Evolutionary conservation across 2,329 filamentous ascomycete genomes (phyloP), one percentile per base, ranked within the genome.

Genomic region (Fusarium penzigii): DNA sequence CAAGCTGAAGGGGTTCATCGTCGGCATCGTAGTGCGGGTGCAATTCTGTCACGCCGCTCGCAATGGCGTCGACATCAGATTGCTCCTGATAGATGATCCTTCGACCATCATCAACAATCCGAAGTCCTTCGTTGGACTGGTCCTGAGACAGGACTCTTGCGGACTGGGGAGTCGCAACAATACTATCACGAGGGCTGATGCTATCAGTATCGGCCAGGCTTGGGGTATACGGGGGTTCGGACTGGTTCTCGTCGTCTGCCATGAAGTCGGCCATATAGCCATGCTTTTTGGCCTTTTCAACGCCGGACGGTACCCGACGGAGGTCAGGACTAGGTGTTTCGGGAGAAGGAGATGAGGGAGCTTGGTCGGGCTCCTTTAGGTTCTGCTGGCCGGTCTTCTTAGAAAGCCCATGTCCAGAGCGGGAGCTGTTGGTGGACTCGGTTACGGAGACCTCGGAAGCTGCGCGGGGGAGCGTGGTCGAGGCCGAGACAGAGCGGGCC

Each of bases 141-240:
- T 59, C 59, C 29, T 62, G 60, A 42, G 57, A 39, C 29, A 46
- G 40, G 7, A 44, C 46, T 43, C 64, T 54, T n/a, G 47, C 40
- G 41, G 63, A 64, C 42, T 57, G 46, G 14, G 62, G 64, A 17
- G 64, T 66, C 42, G 55, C 62, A 45, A 63, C 25, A 25, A 65
- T 40, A 55, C 62, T 67, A 20, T 67, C 65, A 53, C 58, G 65
- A 25, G 58, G 65, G 51, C 62, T 64, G 55, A 66, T 45, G 49
- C 65, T 67, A 59, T 65, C 65, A 57, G 65, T 67, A 62, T 66
- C 65, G 42, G 61, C 64, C 51, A 67, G 49, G 36, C 65, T 67
- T 38, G 65, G 65, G 39, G 64, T 65, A 56, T 64, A 66, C 39
- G 64, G 62, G 56, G 56, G 59, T 50, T 67, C 63, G 55, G 65